Evolutionary conservation across 2,329 filamentous ascomycete genomes (phyloP).

Genomic region (Fusarium cyanostomum): DNA sequence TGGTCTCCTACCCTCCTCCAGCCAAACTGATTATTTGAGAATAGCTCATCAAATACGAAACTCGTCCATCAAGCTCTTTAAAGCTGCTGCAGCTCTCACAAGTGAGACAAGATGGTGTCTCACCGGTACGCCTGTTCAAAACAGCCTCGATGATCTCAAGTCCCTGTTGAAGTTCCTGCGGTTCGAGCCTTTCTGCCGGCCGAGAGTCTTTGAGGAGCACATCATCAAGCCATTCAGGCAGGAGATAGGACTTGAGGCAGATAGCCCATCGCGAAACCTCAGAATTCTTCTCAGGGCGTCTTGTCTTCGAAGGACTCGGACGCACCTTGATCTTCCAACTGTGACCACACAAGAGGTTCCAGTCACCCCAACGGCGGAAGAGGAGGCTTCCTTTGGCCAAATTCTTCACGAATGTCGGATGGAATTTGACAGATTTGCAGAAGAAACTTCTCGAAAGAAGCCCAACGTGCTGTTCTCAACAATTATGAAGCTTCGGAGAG

Average conservation of each 20-base stretch:
- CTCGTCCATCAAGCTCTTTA: accelerated
- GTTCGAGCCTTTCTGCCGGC: accelerated
- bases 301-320: not conserved
- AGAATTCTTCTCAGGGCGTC: not conserved
- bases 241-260: accelerated
- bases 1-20: no score
- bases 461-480: not conserved
- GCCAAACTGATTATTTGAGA: no score
- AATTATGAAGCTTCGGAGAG: slow-evolving; percentile 6
- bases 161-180: not conserved
- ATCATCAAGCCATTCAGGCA: not conserved
- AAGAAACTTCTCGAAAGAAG: not conserved
- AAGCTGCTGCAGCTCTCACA: accelerated
- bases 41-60: slow-evolving; percentile 11
- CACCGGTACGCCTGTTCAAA: not conserved
- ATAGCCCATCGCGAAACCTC: not conserved
- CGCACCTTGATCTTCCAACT: accelerated
- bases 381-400: accelerated
- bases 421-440: not conserved
- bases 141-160: not conserved
- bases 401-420: not conserved
- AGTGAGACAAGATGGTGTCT: not conserved
- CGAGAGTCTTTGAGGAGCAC: not conserved
- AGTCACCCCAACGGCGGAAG: not conserved
- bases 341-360: accelerated